A percentile compares a stretch with the other conserved stretches of the same genome.
Evolutionary conservation across 805 yeast species (phyloP).

Genomic region (Pichia sporocuriosa): DNA sequence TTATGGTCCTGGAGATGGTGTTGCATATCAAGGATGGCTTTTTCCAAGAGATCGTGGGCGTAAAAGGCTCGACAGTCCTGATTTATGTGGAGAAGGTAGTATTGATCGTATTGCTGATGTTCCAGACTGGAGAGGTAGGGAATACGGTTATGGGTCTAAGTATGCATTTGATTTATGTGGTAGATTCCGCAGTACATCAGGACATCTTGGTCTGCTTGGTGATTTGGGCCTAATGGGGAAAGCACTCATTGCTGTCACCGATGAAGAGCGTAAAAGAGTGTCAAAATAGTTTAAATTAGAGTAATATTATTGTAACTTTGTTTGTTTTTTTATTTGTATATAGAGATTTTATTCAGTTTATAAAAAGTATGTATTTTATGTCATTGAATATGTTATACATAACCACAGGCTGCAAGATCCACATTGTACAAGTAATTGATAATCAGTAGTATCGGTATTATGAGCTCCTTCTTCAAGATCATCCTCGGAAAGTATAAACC

Average conservation of each 20-base stretch:
- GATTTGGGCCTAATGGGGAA: constrained; percentile 67
- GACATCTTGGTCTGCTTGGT: constrained; percentile 75
- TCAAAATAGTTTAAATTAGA: too few relatives aligned
- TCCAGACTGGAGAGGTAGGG: constrained; percentile 10
- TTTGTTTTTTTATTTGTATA: too few relatives aligned
- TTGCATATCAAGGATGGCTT: constrained; percentile 73
- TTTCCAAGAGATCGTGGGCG: constrained; percentile 51
- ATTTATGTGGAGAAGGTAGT: constrained; percentile 2
- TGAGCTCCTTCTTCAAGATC: constrained; percentile 50
- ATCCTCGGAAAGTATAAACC: constrained; percentile 54
- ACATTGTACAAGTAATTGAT: constrained; percentile 73
- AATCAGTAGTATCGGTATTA: constrained; percentile 30
- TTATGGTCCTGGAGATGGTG: constrained; percentile 93
- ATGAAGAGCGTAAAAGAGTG: constrained; percentile 39
- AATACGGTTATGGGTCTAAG: constrained; percentile 16
- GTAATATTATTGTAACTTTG: too few relatives aligned
- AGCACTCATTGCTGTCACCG: constrained; percentile 58
- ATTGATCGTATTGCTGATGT: constrained; percentile 2
- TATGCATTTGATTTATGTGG: constrained; percentile 70
- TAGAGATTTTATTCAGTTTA: too few relatives aligned
- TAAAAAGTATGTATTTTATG: not conserved
- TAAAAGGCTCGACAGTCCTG: constrained; percentile 3
- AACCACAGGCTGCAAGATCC: constrained; percentile 82
- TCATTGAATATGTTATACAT: constrained; percentile 49
- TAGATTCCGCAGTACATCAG: constrained; percentile 54